Conservation (phyloP, 139 green algal genomes). For the Picochlorum sp. region DNA sequence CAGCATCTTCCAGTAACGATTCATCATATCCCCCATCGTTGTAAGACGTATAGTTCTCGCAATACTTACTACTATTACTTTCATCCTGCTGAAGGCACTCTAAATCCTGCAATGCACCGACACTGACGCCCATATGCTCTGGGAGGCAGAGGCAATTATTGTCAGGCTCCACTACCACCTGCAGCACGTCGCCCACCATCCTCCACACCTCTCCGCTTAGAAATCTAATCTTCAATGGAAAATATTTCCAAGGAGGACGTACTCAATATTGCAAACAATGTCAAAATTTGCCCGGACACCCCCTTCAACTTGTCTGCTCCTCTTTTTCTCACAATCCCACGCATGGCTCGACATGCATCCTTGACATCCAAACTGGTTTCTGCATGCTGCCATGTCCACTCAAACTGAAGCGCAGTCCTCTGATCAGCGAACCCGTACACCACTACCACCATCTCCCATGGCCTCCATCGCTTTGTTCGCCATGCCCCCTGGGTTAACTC, state of each 20-base stretch:
- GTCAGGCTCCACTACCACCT: not conserved
- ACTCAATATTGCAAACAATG: slow-evolving; percentile 73
- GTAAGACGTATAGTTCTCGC: no score
- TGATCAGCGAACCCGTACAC: slow-evolving; percentile 79
- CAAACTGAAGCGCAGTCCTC: slow-evolving; percentile 85
- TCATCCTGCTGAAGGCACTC: not conserved
- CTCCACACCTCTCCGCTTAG: slow-evolving; percentile 33
- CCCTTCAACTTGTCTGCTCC: slow-evolving; percentile 29
- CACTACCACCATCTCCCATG: slow-evolving; percentile 91
- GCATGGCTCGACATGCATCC: slow-evolving; percentile 16
- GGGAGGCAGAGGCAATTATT: slow-evolving; percentile 14
- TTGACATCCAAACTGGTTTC: slow-evolving; percentile 32
- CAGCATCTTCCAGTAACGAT: not conserved
- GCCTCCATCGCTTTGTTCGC: slow-evolving; percentile 62
- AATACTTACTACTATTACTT: not conserved
- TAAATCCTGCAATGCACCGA: slow-evolving; percentile 40
- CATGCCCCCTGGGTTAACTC: slow-evolving; percentile 63
- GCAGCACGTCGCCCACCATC: slow-evolving; percentile 9
- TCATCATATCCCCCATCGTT: no score
- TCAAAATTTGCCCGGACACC: slow-evolving; percentile 59
- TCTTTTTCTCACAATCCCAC: slow-evolving; percentile 30
- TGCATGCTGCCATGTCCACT: slow-evolving; percentile 96
- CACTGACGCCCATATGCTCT: slow-evolving; percentile 36
- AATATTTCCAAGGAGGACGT: slow-evolving; percentile 63
- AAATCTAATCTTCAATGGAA: slow-evolving; percentile 73